phyloP scores from a whole-genome alignment of 441 rosid genomes.

The Theobroma grandiflorum region DNA sequence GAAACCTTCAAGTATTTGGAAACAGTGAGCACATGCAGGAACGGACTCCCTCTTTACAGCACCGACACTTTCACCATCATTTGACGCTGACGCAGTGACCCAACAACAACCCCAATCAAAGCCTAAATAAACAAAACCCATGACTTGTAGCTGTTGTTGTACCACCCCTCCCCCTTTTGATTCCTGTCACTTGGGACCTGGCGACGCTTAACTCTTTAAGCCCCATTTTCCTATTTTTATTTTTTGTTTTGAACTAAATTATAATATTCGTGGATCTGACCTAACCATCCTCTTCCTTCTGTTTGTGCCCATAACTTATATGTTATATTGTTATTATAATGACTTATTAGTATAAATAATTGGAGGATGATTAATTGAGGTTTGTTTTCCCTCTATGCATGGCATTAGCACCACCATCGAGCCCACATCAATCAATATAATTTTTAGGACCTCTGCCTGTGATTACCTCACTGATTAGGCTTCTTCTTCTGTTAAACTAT shows the following conservation, averaged over 20 bases:
- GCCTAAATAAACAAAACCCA: neutral
- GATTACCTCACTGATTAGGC: no score
- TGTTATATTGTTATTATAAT: neutral
- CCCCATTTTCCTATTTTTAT: neutral
- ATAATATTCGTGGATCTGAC: conserved; percentile 1
- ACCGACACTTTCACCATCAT: neutral
- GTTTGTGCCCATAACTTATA: neutral
- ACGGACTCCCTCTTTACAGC: neutral
- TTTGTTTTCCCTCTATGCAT: neutral
- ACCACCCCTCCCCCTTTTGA: neutral
- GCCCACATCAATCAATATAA: neutral
- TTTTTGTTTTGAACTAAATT: neutral
- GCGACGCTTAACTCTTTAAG: no score
- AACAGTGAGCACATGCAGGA: neutral
- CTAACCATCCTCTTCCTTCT: neutral
- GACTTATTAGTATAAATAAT: neutral
- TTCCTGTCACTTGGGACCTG: neutral
- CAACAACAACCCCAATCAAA: neutral
- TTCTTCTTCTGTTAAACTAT: no score
- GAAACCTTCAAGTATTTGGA: neutral
- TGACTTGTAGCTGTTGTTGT: neutral
- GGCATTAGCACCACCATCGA: conserved; percentile 8
- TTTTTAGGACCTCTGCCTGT: no score
- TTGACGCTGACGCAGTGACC: neutral
- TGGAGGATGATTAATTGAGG: neutral